phyloP scores from a whole-genome alignment of 2,329 filamentous ascomycete genomes.

The Penicillium olsonii region DNA sequence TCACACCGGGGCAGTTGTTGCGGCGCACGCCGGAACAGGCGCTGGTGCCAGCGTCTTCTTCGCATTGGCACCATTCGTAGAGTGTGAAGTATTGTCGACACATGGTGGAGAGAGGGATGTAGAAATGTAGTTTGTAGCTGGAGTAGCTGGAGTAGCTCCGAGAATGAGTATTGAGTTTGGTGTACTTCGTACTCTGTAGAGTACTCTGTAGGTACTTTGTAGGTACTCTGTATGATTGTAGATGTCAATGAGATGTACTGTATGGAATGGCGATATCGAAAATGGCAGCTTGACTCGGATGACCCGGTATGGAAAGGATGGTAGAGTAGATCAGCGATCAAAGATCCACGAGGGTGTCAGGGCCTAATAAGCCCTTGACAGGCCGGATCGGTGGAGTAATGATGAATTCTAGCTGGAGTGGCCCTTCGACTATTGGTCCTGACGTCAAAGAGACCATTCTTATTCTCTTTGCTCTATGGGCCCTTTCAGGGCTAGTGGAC shows the following conservation, averaged over 20 bases:
- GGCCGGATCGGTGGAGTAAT: conserved; percentile 9
- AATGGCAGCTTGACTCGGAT: too few relatives aligned
- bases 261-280: neutral
- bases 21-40: conserved; percentile 30
- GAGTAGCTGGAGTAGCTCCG: too few relatives aligned
- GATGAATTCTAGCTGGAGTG: conserved; percentile 15
- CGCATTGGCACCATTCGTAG: conserved; percentile 43
- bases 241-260: neutral
- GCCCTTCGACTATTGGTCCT: conserved; percentile 6
- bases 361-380: conserved; percentile 1
- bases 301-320: too few relatives aligned
- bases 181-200: neutral
- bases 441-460: conserved; percentile 5
- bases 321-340: too few relatives aligned
- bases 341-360: neutral
- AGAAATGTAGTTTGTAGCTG: neutral
- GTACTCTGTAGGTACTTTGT: too few relatives aligned
- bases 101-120: conserved; percentile 22
- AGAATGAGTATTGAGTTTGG: too few relatives aligned
- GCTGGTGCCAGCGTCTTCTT: conserved; percentile 36
- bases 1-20: conserved; percentile 33
- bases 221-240: neutral
- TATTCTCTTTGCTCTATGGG: neutral
- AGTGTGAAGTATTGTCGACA: conserved; percentile 40
- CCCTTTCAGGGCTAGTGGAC: neutral